Base-by-base conservation (phyloP, 2,329 filamentous ascomycete genomes). In the Aspergillus piperis region DNA sequence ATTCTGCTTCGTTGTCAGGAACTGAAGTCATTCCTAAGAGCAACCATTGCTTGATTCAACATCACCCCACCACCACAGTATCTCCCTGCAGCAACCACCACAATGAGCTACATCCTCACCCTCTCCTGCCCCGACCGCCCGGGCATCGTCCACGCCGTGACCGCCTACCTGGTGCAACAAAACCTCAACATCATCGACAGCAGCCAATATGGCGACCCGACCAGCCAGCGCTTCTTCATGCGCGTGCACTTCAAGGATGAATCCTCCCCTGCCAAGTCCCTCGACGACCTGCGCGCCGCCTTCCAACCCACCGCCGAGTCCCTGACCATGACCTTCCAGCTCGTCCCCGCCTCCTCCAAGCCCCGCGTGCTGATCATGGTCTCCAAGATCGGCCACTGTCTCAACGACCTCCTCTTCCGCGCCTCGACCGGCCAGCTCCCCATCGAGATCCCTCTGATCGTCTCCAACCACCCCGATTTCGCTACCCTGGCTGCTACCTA, bases 291-390 rank as follows among this genome's bases (percentile, higher is more conserved):
- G 51, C 75, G 71, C 7, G 75, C 73, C 58, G 82, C 85, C 6
- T 88, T 94, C 68, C 77, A 80, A 27, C 76, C 81, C 44, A 85
- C 91, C 55, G 88, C 88, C 3, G 69, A 78, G 54, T 81, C 87
- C 25, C 85, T 91, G 78, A 71, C 81, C 60, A 90, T 92, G 87
- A 81, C 86, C 68, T 92, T 90, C 79, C 83, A 90, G 68, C 83
- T 95, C 68, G 84, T 87, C 13, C 85, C 89, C 3, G 84, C 87
- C 11, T 79, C 86, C 53, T 82, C 87, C 70, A 92, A 92, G 80
- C 88, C 88, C 59, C 85, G 87, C 66, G 88, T 93, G 52, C 81
- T 95, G 69, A 91, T 95, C 81, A 94, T 95, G 90, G 91, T 94
- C 30, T 93, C 90, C 70, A 93, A 93, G 81, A 93, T 92, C 69